These are phyloP conservation scores for Talaromyces sp. DNA, from an alignment of 2,329 filamentous ascomycete species.

Conservation along the genomic window DNA sequence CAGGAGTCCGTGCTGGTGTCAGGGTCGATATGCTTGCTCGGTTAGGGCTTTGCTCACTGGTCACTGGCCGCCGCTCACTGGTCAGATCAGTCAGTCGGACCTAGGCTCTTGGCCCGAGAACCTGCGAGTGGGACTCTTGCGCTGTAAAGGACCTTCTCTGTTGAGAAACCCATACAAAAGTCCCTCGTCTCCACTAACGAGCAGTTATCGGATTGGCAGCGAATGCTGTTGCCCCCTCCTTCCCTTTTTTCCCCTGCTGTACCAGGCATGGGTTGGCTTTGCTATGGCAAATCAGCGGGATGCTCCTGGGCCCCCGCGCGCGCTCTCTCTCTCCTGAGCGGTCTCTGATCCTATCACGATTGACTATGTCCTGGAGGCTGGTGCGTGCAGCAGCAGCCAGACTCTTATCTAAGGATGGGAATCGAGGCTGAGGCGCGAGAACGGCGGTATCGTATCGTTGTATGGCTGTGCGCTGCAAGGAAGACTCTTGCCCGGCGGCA, in stretches of 20 bases:
- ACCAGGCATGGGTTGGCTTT: not conserved
- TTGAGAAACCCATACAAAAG: not conserved
- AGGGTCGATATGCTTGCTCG: not conserved
- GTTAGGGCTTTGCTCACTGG: not conserved
- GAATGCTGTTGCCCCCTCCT: not conserved
- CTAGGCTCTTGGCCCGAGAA: not conserved
- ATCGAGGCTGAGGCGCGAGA: not conserved
- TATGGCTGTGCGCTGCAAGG: not conserved
- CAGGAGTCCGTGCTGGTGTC: not conserved
- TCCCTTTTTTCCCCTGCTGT: not conserved
- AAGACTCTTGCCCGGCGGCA: not conserved
- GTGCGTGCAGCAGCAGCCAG: not conserved
- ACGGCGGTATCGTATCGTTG: not conserved
- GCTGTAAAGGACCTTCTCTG: not conserved
- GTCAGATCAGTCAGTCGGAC: not conserved
- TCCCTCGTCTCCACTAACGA: not conserved
- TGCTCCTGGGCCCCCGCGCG: not conserved
- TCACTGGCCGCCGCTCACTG: too few relatives aligned
- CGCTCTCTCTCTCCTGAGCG: not conserved
- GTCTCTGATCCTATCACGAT: not conserved
- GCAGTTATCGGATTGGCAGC: not conserved
- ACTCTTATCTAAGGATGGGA: not conserved
- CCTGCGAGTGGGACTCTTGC: not conserved
- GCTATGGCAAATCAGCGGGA: not conserved
- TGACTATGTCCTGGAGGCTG: not conserved